Conservation (phyloP, 345 rosid genomes). For the Dipteronia sinensis region DNA sequence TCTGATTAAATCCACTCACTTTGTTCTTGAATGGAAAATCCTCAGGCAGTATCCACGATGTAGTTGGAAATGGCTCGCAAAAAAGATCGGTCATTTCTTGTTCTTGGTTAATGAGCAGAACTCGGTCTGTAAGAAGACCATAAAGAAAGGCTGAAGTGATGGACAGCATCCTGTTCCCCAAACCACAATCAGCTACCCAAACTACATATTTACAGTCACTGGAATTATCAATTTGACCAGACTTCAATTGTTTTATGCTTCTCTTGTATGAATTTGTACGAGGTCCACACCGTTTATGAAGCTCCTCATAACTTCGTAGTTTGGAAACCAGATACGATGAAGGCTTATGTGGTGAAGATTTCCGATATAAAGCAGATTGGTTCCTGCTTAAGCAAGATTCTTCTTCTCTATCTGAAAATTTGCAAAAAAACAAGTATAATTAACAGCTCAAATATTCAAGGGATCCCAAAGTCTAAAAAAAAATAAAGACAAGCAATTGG, state of each 20-base stretch:
- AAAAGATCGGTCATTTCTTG: conserved; percentile 11
- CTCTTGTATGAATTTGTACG: conserved; percentile 9
- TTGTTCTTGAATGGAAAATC: conserved; percentile 15
- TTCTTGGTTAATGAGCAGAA: conserved; percentile 22
- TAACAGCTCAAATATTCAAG: not conserved
- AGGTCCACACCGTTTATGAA: conserved; percentile 21
- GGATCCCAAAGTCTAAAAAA: not conserved
- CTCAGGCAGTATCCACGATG: conserved; percentile 19
- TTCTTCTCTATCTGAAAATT: not conserved
- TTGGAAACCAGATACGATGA: conserved; percentile 17
- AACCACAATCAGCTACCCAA: conserved; percentile 20
- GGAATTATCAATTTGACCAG: conserved; percentile 22
- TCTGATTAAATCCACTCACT: conserved; percentile 1
- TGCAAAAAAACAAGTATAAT: not conserved
- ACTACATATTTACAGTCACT: conserved; percentile 13
- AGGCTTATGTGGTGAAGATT: conserved; percentile 18
- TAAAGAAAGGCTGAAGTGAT: conserved; percentile 22
- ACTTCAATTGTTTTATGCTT: conserved; percentile 6
- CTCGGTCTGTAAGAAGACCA: conserved; percentile 22
- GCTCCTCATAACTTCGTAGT: conserved; percentile 19
- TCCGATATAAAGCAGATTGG: conserved; percentile 9
- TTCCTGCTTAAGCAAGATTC: conserved; percentile 20
- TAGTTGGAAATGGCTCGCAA: conserved; percentile 18
- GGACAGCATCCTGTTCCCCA: conserved; percentile 24
- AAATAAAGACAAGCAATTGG: too few species aligned